phyloP scores from a whole-genome alignment of 805 yeast genomes.

The Zygotorulaspora florentina region DNA sequence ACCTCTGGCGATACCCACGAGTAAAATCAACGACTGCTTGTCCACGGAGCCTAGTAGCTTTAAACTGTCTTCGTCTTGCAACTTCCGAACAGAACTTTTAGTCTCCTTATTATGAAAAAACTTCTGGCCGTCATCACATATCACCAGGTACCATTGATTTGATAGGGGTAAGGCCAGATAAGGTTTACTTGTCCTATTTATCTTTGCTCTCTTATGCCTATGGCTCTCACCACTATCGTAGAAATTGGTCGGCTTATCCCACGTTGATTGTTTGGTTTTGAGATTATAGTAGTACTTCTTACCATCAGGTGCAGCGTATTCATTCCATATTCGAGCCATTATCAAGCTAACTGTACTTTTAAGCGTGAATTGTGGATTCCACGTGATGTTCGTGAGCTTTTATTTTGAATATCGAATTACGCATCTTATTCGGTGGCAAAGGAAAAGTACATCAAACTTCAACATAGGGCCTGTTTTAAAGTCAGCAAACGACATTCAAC shows the following conservation, averaged over 20 bases:
- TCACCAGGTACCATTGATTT: constrained; percentile 41
- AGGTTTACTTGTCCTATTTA: constrained; percentile 6
- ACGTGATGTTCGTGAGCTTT: background rate
- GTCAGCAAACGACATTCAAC: background rate
- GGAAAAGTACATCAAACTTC: background rate
- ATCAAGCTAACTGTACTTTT: background rate
- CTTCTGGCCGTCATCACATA: constrained; percentile 41
- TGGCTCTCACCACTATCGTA: constrained; percentile 5
- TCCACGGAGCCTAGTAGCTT: constrained; percentile 30
- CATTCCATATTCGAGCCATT: constrained; percentile 36
- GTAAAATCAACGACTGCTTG: constrained; percentile 22
- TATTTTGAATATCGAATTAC: background rate
- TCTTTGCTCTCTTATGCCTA: constrained; percentile 6
- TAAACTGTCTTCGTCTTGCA: constrained; percentile 33
- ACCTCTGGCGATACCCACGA: constrained; percentile 27
- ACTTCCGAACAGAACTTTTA: constrained; percentile 35
- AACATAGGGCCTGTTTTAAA: background rate
- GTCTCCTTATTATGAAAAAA: constrained; percentile 37
- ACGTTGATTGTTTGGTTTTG: constrained; percentile 38
- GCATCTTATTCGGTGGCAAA: constrained; percentile 12
- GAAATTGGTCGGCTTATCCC: constrained; percentile 33
- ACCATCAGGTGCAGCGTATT: constrained; percentile 38
- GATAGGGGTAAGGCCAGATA: constrained; percentile 18
- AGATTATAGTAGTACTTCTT: constrained; percentile 38
- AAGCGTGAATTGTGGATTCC: background rate